Evolutionary conservation across 768 basidiomycete species (phyloP).

Genomic region (Cyclocybe aegerita): DNA sequence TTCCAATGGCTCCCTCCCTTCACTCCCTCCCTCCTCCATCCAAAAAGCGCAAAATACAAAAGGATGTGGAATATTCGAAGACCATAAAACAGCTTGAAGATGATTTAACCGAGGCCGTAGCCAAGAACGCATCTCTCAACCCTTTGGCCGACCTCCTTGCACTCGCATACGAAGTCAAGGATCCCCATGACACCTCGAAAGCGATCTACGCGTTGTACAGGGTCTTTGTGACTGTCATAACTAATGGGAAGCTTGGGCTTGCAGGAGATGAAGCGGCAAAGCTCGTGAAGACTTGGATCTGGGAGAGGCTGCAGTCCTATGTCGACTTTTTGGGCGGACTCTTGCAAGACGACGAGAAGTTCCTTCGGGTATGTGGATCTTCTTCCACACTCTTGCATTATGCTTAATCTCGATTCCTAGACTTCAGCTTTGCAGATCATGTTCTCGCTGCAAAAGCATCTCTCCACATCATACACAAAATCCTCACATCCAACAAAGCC

Average conservation of each 20-base stretch:
- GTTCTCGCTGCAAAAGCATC: slow-evolving; percentile 73
- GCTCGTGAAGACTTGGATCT: slow-evolving; percentile 77
- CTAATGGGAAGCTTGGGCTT: slow-evolving; percentile 52
- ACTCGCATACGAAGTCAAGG: slow-evolving; percentile 44
- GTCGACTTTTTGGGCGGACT: slow-evolving; percentile 67
- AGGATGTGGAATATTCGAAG: slow-evolving; percentile 20
- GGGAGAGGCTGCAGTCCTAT: slow-evolving; percentile 72
- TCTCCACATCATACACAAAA: slow-evolving; percentile 64
- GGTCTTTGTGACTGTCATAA: slow-evolving; percentile 65
- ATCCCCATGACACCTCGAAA: slow-evolving; percentile 63
- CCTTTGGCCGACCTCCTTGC: slow-evolving; percentile 72
- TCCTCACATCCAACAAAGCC: slow-evolving; percentile 29
- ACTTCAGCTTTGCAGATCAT: slow-evolving; percentile 71
- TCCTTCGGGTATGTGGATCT: slow-evolving; percentile 58
- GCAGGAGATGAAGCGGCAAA: slow-evolving; percentile 55
- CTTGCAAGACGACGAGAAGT: slow-evolving; percentile 74
- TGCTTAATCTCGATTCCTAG: slow-evolving; percentile 33
- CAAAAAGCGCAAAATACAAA: slow-evolving; percentile 50
- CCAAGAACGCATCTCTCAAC: slow-evolving; percentile 68
- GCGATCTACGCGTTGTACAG: slow-evolving; percentile 83
- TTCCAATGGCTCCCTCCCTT: slow-evolving; percentile 12
- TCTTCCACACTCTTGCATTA: background rate
- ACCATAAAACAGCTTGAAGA: slow-evolving; percentile 52
- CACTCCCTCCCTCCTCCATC: slow-evolving; percentile 51
- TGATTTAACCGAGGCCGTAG: slow-evolving; percentile 51